Conservation (phyloP, 2,329 filamentous ascomycete species). For the Coleophoma crateriformis region DNA sequence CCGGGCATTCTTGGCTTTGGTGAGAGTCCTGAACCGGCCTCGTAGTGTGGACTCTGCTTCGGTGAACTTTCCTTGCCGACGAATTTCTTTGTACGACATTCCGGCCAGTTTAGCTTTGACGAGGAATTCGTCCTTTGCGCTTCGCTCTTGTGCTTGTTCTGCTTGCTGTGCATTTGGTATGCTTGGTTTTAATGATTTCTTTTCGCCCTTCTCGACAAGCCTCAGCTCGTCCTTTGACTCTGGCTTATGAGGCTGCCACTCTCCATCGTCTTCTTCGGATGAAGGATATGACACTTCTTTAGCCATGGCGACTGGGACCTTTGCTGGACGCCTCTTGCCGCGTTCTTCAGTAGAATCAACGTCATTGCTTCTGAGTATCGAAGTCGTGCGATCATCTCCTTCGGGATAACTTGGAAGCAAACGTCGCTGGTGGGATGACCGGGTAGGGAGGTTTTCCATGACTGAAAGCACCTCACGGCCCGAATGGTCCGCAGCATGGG, state of each 20-base stretch:
- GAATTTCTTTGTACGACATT: slow-evolving; percentile 62
- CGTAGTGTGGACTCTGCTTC: slow-evolving; percentile 70
- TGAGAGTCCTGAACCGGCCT: slow-evolving; percentile 60
- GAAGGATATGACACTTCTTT: no score
- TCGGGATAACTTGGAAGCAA: slow-evolving; percentile 10
- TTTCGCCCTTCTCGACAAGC: no score
- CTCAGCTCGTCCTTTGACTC: no score
- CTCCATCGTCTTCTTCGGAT: no score
- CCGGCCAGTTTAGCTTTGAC: slow-evolving; percentile 48
- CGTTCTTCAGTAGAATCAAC: slow-evolving; percentile 1
- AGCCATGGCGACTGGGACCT: neutral
- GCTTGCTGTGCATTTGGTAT: no score
- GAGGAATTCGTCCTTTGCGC: slow-evolving; percentile 42
- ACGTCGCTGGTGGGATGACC: slow-evolving; percentile 7
- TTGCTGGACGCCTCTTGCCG: slow-evolving; percentile 5
- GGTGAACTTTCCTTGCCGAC: slow-evolving; percentile 42
- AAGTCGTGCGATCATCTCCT: neutral
- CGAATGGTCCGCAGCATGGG: neutral
- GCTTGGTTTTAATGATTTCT: no score
- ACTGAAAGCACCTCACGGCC: slow-evolving; percentile 2
- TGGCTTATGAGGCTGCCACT: no score
- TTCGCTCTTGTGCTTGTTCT: slow-evolving; percentile 13
- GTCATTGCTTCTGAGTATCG: slow-evolving; percentile 11
- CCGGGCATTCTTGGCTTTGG: slow-evolving; percentile 55
- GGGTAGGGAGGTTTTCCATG: neutral